phyloP scores from a whole-genome alignment of 1,284 basidiomycete species.

The Cystobasidium pallidum region DNA sequence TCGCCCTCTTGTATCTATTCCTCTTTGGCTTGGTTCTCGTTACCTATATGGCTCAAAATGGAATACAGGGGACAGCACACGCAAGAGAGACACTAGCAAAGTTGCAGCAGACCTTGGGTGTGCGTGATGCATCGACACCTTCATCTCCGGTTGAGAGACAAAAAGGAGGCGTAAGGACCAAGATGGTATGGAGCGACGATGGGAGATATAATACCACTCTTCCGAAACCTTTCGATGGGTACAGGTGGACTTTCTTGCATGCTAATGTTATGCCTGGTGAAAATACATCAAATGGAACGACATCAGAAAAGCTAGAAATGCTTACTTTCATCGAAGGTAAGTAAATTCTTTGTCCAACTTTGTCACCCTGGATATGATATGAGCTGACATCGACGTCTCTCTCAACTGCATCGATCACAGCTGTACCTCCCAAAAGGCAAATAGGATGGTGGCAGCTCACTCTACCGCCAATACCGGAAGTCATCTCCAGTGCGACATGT shows the following conservation, averaged over 20 bases:
- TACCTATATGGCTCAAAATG: conserved; percentile 12
- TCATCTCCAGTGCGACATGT: not conserved
- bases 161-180: not conserved
- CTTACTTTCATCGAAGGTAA: conserved; percentile 28
- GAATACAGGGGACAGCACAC: not conserved
- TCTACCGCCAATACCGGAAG: conserved; percentile 2
- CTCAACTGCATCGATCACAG: too few relatives aligned
- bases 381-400: too few relatives aligned
- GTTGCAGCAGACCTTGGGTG: not conserved
- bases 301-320: conserved; percentile 12
- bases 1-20: not conserved
- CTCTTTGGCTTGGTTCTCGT: conserved; percentile 3
- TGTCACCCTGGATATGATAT: not conserved
- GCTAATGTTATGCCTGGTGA: conserved; percentile 16
- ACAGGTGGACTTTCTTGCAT: conserved; percentile 35
- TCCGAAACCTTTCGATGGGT: conserved; percentile 29
- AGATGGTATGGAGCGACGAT: conserved; percentile 2
- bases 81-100: conserved; percentile 7
- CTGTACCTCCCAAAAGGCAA: not conserved
- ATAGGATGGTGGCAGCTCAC: conserved; percentile 17
- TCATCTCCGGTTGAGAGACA: not conserved
- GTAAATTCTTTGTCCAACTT: not conserved
- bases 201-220: conserved; percentile 22
- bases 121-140: not conserved
- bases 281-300: not conserved